A percentile compares a stretch with the other conserved stretches of the same genome.
These are phyloP conservation scores for Viola odorata DNA, from an alignment of 345 rosid genomes.

Conservation along the genomic window DNA sequence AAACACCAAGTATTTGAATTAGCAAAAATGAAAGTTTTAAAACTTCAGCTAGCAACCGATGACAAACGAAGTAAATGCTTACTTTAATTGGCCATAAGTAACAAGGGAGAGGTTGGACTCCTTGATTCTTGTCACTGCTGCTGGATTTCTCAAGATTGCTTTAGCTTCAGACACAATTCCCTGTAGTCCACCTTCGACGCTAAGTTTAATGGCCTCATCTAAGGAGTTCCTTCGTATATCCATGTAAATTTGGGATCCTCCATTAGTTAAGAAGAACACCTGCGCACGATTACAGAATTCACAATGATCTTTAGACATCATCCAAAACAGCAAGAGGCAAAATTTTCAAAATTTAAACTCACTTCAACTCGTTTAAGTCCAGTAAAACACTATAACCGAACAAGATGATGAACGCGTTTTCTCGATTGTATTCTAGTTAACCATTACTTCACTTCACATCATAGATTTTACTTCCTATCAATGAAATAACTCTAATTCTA, in stretches of 20 bases:
- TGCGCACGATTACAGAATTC: background rate
- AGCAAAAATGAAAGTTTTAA: too few species aligned
- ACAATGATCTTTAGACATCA: background rate
- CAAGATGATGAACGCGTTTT: too few species aligned
- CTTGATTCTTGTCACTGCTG: conserved; percentile 18
- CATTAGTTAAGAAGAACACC: conserved; percentile 30
- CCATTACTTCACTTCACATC: too few species aligned
- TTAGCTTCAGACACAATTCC: conserved; percentile 26
- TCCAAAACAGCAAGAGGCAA: background rate
- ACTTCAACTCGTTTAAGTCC: too few species aligned
- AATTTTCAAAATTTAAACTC: too few species aligned
- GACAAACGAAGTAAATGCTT: background rate
- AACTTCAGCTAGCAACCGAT: too few species aligned
- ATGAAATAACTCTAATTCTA: too few species aligned
- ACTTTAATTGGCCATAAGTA: conserved; percentile 24
- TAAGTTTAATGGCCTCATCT: conserved; percentile 24
- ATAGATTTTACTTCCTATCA: too few species aligned
- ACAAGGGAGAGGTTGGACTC: conserved; percentile 16
- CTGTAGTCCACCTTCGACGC: conserved; percentile 23
- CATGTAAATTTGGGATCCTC: conserved; percentile 20
- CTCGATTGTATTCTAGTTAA: too few species aligned
- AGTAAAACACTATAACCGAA: too few species aligned
- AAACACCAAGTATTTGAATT: background rate
- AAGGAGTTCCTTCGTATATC: conserved; percentile 25
- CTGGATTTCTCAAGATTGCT: conserved; percentile 25